Evolutionary conservation across 179 eudicot species (phyloP), one percentile per base, ranked within the genome.

Genomic region (Amaranthus tricolor): DNA sequence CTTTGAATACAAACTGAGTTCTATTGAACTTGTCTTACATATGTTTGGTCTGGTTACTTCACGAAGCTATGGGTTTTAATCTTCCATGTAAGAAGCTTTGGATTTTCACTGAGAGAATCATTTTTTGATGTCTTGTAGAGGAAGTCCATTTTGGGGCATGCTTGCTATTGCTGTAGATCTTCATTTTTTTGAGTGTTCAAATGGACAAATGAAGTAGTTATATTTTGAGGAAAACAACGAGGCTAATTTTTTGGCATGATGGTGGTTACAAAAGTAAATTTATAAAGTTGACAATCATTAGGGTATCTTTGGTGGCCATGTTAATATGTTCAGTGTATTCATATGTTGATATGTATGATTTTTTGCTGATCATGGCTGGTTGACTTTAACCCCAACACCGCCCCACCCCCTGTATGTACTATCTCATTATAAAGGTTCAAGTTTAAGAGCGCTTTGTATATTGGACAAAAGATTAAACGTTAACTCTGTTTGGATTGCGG

Each of bases 11-110:
- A 16, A 49, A 17, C 16, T 66, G 5, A 43, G 17, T 12, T 19
- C 9, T 47, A n/a, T 48, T 66, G 70, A 52, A 24, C 21, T n/a
- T 81, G 19, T 80, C 9, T 55, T 58, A 15, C 4, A 2, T 58
- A 48, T 44, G 40, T 14, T 11, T 57, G 66, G 5, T 50, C 45
- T 24, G 57, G 14, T 48, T 21, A 47, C 24, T 47, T 48, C 43
- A 49, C 59, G 12, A 7, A 16, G 73, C 24, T 45, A 10, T 67
- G 49, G 49, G 43, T 15, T 24, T 49, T 50, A 14, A 59, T 17
- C 24, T 64, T 64, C 12, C 51, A 14, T 44, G 52, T 64, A 44
- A 44, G 16, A 40, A 13, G 58, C 58, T 3, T 64, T 44, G 51
- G 64, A 24, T 61, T 24, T 8, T 12, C 21, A 19, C 62, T 6